Evolutionary conservation across 768 basidiomycete genomes (phyloP).

Genomic region (Neoboletus brunneissimus): DNA sequence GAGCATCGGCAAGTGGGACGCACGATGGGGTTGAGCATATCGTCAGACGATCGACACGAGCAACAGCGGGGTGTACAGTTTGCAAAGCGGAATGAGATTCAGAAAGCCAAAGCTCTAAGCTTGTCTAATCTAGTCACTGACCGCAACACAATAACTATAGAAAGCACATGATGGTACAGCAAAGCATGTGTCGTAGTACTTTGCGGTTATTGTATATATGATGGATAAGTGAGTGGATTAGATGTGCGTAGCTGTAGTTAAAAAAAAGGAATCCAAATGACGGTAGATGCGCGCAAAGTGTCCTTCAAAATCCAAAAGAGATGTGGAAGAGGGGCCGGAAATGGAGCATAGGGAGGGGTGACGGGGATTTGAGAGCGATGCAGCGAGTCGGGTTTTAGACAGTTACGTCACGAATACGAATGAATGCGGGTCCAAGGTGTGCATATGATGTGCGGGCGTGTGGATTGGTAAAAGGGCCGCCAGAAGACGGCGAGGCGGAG

Average conservation of each 20-base stretch:
- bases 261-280: conserved; percentile 21
- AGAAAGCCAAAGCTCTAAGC: conserved; percentile 5
- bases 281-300: conserved; percentile 16
- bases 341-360: conserved; percentile 3
- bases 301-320: conserved; percentile 14
- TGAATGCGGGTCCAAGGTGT: conserved; percentile 48
- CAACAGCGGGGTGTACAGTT: conserved; percentile 36
- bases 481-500: conserved; percentile 35
- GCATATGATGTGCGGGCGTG: conserved; percentile 56
- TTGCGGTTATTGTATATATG: conserved; percentile 31
- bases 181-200: conserved; percentile 25
- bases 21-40: conserved; percentile 37
- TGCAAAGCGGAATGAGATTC: conserved; percentile 38
- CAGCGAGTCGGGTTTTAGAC: conserved; percentile 8
- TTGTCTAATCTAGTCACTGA: conserved; percentile 33
- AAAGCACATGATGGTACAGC: conserved; percentile 34
- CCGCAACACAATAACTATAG: conserved; percentile 32
- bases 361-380: conserved; percentile 1
- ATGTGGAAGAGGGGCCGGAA: neutral
- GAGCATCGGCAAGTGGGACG: conserved; percentile 41
- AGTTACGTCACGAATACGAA: conserved; percentile 44
- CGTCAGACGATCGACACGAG: no score
- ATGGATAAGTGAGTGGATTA: conserved; percentile 38
- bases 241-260: conserved; percentile 17
- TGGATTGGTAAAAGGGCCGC: conserved; percentile 56